Evolutionary conservation across 371 early-diverging fungal species (phyloP), one percentile per base, ranked within the genome.

Genomic region (Mucor piriformis): DNA sequence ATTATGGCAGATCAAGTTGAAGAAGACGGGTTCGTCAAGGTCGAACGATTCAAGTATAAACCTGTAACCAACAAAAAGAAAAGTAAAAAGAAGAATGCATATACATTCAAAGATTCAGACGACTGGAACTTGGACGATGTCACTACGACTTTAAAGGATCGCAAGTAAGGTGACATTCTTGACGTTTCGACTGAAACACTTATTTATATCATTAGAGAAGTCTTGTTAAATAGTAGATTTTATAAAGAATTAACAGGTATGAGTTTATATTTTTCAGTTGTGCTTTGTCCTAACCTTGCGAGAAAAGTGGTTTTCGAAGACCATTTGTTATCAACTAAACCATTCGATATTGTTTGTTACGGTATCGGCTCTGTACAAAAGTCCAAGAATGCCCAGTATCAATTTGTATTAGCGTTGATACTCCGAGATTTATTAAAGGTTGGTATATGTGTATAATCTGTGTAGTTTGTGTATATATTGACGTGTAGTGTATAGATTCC

Each of bases 351-450:
- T 58, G 70, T 88, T 0, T 87, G 86, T 49, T 88, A 87, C 58
- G 89, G 89, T 3, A 78, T 87, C 42, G 88, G 88, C 13, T 84
- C 85, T 1, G 68, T 87, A 47, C 79, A 81, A 33, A 66, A 74
- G 15, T 84, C 84, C 3, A 77, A 74, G 20, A 77, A 77, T 47
- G 80, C 89, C 0, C 83, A 83, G 54, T 83, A 72, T 60, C 89
- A 88, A 43, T 76, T 87, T 50, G 76, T 81, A 1, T 57, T 87
- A 6, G 76, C 77, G 2, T 54, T 87, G 11, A 42, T 81, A 6
- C 37, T 86, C 10, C 69, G 76, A 29, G 80, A 85, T 2, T 38
- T 75, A 7, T 61, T 86, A 18, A 64, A 85, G 72, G 86, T 84
- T 55, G 1, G 27, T 47, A 1, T 8, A 59, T 46, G 16, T 35